These are phyloP conservation scores for Blastomyces gilchristii DNA, from an alignment of 2,329 filamentous ascomycete species.

Conservation along the genomic window DNA sequence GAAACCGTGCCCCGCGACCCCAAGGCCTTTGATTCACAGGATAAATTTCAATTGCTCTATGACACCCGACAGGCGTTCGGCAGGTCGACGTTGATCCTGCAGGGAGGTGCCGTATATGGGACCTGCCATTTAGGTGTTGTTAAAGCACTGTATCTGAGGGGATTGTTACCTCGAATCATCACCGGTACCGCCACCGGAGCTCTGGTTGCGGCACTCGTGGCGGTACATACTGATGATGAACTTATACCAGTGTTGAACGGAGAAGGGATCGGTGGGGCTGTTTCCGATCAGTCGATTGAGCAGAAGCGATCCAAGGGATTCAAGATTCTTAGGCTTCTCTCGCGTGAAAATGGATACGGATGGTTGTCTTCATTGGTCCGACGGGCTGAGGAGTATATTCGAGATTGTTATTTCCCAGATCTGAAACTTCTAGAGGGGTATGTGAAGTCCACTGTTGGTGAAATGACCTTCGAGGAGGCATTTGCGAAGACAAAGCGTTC, in stretches of 20 bases:
- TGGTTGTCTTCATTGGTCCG: conserved; percentile 53
- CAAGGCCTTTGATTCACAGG: conserved; percentile 55
- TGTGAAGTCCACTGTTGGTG: conserved; percentile 73
- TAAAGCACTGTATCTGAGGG: conserved; percentile 71
- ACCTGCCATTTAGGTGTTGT: conserved; percentile 84
- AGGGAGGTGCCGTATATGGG: conserved; percentile 86
- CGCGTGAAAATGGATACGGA: conserved; percentile 21
- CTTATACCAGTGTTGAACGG: conserved; percentile 66
- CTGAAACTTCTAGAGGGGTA: conserved; percentile 72
- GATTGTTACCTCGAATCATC: conserved; percentile 77
- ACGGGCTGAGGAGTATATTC: conserved; percentile 57
- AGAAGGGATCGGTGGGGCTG: conserved; percentile 69
- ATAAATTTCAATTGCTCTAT: conserved; percentile 75
- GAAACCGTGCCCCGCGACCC: conserved; percentile 46
- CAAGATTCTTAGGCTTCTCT: conserved; percentile 21
- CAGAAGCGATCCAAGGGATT: conserved; percentile 15
- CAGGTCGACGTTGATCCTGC: conserved; percentile 70
- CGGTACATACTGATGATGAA: conserved; percentile 78
- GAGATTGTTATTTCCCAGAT: conserved; percentile 75
- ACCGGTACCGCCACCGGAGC: conserved; percentile 85
- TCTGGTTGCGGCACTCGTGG: conserved; percentile 77
- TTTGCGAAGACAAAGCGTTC: conserved; percentile 76
- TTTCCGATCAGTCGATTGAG: conserved; percentile 49
- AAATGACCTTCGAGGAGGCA: conserved; percentile 87
- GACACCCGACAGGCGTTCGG: conserved; percentile 84